Percentiles rank a stretch among this genome's conserved stretches.
These are phyloP conservation scores for Tolypocladium inflatum DNA, from an alignment of 2,329 filamentous ascomycete species.

Conservation along the genomic window DNA sequence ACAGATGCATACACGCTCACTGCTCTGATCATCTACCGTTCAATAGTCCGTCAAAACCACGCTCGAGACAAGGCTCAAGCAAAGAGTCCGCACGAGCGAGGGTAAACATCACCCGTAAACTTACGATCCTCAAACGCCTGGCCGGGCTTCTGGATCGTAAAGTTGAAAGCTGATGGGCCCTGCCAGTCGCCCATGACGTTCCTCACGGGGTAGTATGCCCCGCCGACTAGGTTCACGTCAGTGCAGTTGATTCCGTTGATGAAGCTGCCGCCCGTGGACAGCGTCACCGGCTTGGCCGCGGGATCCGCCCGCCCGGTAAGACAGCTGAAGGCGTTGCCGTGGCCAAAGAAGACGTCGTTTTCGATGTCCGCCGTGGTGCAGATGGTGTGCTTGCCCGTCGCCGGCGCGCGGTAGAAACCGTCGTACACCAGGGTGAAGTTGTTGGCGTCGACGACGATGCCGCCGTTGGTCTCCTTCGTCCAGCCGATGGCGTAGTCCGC, in stretches of 20 bases:
- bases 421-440: conserved; percentile 14
- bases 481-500: conserved; percentile 5
- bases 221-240: conserved; percentile 5
- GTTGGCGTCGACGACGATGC: conserved; percentile 11
- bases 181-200: conserved; percentile 12
- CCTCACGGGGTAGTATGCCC: conserved; percentile 10
- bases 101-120: conserved; percentile 3
- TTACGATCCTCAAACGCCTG: conserved; percentile 3
- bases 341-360: conserved; percentile 12
- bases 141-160: conserved; percentile 5
- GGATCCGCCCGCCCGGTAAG: conserved; percentile 1
- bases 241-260: conserved; percentile 10
- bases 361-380: conserved; percentile 13
- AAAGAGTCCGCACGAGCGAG: conserved; percentile 1
- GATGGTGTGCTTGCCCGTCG: conserved; percentile 9
- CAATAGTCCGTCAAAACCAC: background rate
- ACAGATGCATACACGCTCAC: background rate
- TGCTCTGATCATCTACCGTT: background rate
- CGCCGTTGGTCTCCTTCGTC: conserved; percentile 6
- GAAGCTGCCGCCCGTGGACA: conserved; percentile 7
- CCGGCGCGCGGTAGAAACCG: conserved; percentile 8
- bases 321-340: conserved; percentile 11
- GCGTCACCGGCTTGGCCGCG: conserved; percentile 4
- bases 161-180: conserved; percentile 6
- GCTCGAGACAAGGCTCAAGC: background rate